Evolutionary conservation across 208 protist species (phyloP).

Genomic region (Leptomonas seymouri): DNA sequence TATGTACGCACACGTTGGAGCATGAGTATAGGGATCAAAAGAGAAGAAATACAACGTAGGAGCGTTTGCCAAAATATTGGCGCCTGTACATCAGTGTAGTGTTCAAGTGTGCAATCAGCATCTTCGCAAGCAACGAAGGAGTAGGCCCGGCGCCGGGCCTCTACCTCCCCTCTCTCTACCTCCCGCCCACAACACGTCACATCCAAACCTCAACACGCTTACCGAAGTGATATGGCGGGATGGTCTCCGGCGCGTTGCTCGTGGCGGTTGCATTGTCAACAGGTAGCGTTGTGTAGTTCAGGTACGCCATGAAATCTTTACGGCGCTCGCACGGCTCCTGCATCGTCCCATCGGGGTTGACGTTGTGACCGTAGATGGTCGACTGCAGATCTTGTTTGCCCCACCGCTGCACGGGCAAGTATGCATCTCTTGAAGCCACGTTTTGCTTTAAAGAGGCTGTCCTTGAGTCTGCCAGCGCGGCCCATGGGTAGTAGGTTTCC

Average conservation of each 20-base stretch:
- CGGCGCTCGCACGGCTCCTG: slow-evolving; percentile 23
- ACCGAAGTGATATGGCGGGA: slow-evolving; percentile 14
- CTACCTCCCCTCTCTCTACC: too few species aligned
- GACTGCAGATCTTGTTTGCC: slow-evolving; percentile 8
- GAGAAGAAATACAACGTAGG: too few species aligned
- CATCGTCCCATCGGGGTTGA: slow-evolving; percentile 20
- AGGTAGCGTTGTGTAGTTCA: slow-evolving; percentile 19
- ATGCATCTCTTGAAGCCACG: slow-evolving; percentile 11
- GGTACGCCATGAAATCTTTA: slow-evolving; percentile 2
- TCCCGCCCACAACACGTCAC: background rate
- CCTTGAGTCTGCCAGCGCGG: slow-evolving; percentile 1
- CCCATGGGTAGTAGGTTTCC: slow-evolving; percentile 27
- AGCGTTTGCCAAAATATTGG: too few species aligned
- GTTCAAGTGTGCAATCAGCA: too few species aligned
- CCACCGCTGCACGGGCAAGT: slow-evolving; percentile 23
- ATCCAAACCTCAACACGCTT: slow-evolving; percentile 30
- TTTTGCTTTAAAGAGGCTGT: background rate
- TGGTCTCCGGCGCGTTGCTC: slow-evolving; percentile 5
- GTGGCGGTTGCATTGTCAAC: slow-evolving; percentile 30
- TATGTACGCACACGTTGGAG: too few species aligned
- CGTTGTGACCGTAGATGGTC: slow-evolving; percentile 19
- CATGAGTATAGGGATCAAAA: too few species aligned
- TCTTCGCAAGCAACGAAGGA: too few species aligned
- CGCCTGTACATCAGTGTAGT: too few species aligned
- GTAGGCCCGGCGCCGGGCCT: too few species aligned